Base-by-base conservation (phyloP, 169 alveolate genomes). In the Plasmodium cynomolgi region DNA sequence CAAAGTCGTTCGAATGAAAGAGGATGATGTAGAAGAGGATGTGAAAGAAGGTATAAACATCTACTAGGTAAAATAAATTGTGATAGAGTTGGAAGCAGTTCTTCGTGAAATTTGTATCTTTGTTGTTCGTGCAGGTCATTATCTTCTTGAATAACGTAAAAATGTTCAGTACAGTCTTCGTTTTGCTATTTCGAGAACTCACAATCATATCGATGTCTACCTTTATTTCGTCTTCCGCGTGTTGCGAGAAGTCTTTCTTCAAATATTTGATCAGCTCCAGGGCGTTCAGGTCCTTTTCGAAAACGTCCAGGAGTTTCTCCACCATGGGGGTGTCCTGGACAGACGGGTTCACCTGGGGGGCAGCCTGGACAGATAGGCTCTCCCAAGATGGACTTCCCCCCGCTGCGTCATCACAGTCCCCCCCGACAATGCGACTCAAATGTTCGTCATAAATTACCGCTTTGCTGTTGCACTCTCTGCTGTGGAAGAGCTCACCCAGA, bases 11-110 rank as follows among this genome's bases (percentile, higher is more conserved):
- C 20, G 94, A 62, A 68, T 58, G 82, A 34, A 37, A 90, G 34
- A 90, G 73, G 23, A 90, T 58, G n/a, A 90, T 90, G 44, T 90
- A 90, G 82, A 90, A 90, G 26, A 90, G 23, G 15, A 90, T 90
- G 44, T 39, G 82, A 54, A 90, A 90, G 71, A 79, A 90, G 15
- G 82, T 62, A 34, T 80, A 29, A 2, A 90, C 33, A 17, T 79
- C 84, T 8, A 90, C 23, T 17, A 77, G 41, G 44, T 85, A 41
- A 80, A 90, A 90, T 37, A 90, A 81, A 44, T 90, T 90, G 15
- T 90, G 47, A 90, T 90, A 90, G 15, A 90, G 50, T 37, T 90
- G 91, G 13, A 90, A 58, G 82, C 94, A 79, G 50, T 90, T 90
- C 33, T 90, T 79, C 23, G 94, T 90, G 33, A 90, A 90, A 74